Evolutionary conservation across 352 stramenopile genomes (phyloP), one percentile per base, ranked within the genome.

Genomic region (Phytopythium cucurbitacearum): DNA sequence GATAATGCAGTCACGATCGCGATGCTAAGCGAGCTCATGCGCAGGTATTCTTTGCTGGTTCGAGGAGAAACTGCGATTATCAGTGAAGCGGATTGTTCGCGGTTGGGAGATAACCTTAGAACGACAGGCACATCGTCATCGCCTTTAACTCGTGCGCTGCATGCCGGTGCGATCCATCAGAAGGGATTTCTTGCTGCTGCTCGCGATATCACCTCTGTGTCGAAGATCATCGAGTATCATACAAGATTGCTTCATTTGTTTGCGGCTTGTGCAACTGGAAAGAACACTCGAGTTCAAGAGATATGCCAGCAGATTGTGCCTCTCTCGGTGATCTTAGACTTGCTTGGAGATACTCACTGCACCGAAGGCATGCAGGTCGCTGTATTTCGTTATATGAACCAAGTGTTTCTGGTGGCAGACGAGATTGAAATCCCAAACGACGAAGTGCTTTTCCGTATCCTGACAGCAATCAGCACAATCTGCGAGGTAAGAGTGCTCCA

Each of bases 301-400:
- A 85, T 86, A 33, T 88, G 77, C 15, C 77, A 88, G 57, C 74
- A 88, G 51, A 72, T 86, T 35, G 39, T 86, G 15, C 66, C 77
- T 4, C 52, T 88, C n/a, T 42, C 45, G 9, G 76, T 60, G 41
- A 56, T 79, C 8, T 44, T 83, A 35, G 60, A 80, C 38, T 39
- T 88, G 37, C 33, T 86, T 13, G 46, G 45, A 10, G 56, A 80
- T 36, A 35, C 34, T 0, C 35, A 80, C 3, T 84, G 74, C 50
- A 80, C 74, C 0, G 67, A 83, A 58, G 77, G 77, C 3, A 61
- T 83, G 58, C 63, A 76, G 39, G 52, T 76, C 16, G 72, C 74
- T 10, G 47, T 84, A 7, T 52, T 88, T n/a, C 67, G 77, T 3
- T 88, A 83, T 48, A 45, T 88, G 47, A 67, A 80, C 35, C 62